Conservation (phyloP, 192 early-diverging fungal genomes). For the Gamsiella multidivaricata region DNA sequence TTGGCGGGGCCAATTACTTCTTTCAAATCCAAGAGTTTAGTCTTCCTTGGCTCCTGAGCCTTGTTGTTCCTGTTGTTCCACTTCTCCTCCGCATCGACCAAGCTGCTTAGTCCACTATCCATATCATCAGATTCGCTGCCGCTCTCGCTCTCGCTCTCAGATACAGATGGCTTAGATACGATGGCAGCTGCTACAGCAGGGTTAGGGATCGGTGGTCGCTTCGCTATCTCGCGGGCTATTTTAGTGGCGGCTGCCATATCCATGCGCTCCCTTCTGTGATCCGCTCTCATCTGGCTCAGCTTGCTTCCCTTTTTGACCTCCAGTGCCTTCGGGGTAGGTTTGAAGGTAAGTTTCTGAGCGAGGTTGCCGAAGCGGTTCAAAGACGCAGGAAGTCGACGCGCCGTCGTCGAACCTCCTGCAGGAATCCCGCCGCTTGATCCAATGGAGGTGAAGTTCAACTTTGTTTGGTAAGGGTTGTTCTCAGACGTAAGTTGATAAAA, state of each 20-base stretch:
- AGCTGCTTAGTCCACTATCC: conserved; percentile 34
- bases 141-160: conserved; percentile 29
- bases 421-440: conserved; percentile 4
- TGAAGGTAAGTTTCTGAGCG: conserved; percentile 7
- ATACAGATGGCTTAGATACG: conserved; percentile 4
- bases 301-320: conserved; percentile 53
- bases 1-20: conserved; percentile 21
- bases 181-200: neutral
- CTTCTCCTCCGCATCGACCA: conserved; percentile 40
- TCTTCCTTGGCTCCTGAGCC: conserved; percentile 47
- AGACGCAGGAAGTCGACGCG: conserved; percentile 18
- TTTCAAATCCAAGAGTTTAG: conserved; percentile 55
- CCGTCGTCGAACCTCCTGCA: conserved; percentile 20
- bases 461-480: conserved; percentile 32
- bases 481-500: neutral
- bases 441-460: conserved; percentile 16
- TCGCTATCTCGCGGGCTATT: conserved; percentile 33
- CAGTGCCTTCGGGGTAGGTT: conserved; percentile 21
- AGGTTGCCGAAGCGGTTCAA: conserved; percentile 7
- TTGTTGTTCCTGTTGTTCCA: conserved; percentile 52
- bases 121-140: conserved; percentile 48
- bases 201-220: neutral
- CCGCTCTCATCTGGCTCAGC: conserved; percentile 41
- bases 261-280: conserved; percentile 23
- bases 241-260: conserved; percentile 34